Evolutionary conservation across 2,329 filamentous ascomycete species (phyloP), one percentile per base, ranked within the genome.

Genomic region (Pezicula carpinea): DNA sequence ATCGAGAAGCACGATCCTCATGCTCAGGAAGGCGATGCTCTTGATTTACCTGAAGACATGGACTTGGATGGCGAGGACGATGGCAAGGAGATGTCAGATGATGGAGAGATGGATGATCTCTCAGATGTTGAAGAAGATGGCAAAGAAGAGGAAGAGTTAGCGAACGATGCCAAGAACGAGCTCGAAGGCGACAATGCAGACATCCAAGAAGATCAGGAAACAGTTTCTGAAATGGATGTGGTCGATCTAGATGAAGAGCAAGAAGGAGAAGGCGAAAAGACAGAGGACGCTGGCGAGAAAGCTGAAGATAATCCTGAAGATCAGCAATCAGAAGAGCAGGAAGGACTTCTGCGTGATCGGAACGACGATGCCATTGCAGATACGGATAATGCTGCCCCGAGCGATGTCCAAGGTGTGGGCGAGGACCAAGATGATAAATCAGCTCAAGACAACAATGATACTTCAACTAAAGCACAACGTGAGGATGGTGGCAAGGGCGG

Each of bases 1-100:
- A 72, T 71, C 44, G 82, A 87, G 62, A 74, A 79, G 50, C 76
- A 80, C 50, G 83, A 89, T 64, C 77, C 81, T 5, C 76, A 85
- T 64, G 72, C 80, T 11, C 76, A 85, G 52, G 80, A 88, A 60
- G 79, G 83, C 54, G 76, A 87, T 44, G 78, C 77, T 5, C 71
- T 88, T 35, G 84, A 88, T 44, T 68, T 88, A 29, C 84, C 84
- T 1, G 84, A 88, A 21, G 82, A 88, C 53, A 79, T 89, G 66
- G 76, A 86, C 50, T 74, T 88, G 50, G 83, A 86, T 60, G 81
- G 79, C 3, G 70, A 80, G 43, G 74, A 76, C n/a, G 69, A 74
- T 33, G 66, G 21, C 73, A 75, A 11, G 73, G 69, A 26, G 67
- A 64, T 14, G 58, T 66, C 54, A 61, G 69, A 21, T 22, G 66